These are phyloP conservation scores for Phytophthora citrophthora DNA, from an alignment of 352 stramenopile species.

Conservation along the genomic window DNA sequence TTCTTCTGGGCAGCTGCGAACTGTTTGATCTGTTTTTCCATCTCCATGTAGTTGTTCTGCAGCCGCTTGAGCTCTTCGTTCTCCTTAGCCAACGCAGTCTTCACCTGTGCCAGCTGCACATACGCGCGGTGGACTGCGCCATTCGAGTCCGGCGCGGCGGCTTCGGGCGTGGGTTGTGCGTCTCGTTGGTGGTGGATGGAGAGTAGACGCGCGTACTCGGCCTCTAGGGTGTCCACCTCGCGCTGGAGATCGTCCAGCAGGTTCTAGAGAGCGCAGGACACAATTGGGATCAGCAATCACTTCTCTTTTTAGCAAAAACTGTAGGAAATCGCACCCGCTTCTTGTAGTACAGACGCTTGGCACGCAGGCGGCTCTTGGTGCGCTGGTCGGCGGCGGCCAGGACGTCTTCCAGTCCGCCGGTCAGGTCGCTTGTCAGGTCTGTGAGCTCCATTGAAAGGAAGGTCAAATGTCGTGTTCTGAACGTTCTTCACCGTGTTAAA, in stretches of 20 bases:
- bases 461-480: conserved; percentile 17
- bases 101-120: conserved; percentile 57
- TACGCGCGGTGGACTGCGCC: conserved; percentile 41
- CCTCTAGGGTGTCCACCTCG: conserved; percentile 48
- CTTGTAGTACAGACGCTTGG: conserved; percentile 82
- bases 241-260: conserved; percentile 62
- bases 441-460: conserved; percentile 16
- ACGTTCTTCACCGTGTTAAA: not conserved
- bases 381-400: conserved; percentile 41
- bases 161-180: conserved; percentile 31
- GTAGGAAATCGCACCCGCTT: conserved; percentile 49
- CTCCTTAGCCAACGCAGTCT: conserved; percentile 56
- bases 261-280: conserved; percentile 41
- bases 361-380: conserved; percentile 64
- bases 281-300: conserved; percentile 5
- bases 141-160: not conserved
- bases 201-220: conserved; percentile 54
- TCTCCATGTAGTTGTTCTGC: conserved; percentile 45
- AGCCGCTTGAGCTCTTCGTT: conserved; percentile 60
- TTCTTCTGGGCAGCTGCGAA: conserved; percentile 51
- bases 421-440: conserved; percentile 13
- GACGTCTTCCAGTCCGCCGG: conserved; percentile 14
- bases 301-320: not conserved
- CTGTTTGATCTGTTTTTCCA: conserved; percentile 57
- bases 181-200: conserved; percentile 32